Percentiles rank a stretch among this genome's conserved stretches.
phyloP scores from a whole-genome alignment of 2,329 filamentous ascomycete genomes.

The Penicillium thymicola region DNA sequence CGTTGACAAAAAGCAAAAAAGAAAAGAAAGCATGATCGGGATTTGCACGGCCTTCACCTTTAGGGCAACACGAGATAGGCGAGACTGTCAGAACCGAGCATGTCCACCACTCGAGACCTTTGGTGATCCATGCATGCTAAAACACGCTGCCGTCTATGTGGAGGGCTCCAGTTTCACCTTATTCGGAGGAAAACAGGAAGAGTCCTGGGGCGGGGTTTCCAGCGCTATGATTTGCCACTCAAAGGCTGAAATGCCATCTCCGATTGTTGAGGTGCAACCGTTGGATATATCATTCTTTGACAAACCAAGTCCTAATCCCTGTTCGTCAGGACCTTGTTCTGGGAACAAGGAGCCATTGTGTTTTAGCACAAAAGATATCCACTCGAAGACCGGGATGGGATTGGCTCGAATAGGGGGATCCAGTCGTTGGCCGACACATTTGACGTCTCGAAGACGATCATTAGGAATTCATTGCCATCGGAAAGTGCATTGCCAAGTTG shows the following conservation, averaged over 20 bases:
- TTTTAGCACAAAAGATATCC: background rate
- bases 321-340: background rate
- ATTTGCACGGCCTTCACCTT: background rate
- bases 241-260: background rate
- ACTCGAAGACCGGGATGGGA: background rate
- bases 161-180: background rate
- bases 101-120: background rate
- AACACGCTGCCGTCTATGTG: background rate
- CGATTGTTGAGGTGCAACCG: background rate
- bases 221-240: background rate
- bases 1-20: background rate
- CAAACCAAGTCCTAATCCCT: background rate
- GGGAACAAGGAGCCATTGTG: background rate
- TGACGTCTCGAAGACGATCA: constrained; percentile 2
- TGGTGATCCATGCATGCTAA: background rate
- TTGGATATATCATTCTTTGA: background rate
- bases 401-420: background rate
- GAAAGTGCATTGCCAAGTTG: background rate
- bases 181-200: background rate
- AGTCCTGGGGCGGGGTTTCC: background rate
- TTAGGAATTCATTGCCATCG: background rate
- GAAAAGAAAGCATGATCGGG: background rate
- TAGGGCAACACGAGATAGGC: background rate
- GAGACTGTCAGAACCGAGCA: background rate
- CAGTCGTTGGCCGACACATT: background rate